phyloP scores from a whole-genome alignment of 208 protist genomes.

The Eutreptiella sp. region DNA sequence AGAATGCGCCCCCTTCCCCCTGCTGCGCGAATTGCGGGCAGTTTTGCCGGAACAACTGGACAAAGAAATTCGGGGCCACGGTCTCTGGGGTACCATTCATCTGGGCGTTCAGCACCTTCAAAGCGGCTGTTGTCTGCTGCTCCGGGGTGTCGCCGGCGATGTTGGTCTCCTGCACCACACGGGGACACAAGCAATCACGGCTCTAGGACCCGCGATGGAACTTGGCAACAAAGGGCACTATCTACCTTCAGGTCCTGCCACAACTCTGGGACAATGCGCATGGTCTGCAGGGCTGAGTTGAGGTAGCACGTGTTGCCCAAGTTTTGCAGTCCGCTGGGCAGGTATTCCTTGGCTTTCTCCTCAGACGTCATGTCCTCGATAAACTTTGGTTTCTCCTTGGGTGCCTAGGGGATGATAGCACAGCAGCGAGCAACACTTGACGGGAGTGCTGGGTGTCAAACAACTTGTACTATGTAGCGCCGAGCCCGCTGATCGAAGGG shows the following conservation, averaged over 20 bases:
- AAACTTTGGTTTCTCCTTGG: constrained; percentile 22
- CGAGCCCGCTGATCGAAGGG: too few relatives aligned
- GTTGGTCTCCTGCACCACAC: too few relatives aligned
- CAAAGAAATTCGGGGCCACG: constrained; percentile 8
- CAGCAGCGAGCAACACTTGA: too few relatives aligned
- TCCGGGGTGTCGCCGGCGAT: too few relatives aligned
- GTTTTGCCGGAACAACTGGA: background rate
- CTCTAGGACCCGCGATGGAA: too few relatives aligned
- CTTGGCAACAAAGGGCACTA: too few relatives aligned
- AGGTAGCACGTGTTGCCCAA: constrained; percentile 80
- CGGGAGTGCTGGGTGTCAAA: too few relatives aligned
- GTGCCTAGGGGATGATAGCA: too few relatives aligned
- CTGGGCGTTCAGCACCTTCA: constrained; percentile 14
- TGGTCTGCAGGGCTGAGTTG: constrained; percentile 70
- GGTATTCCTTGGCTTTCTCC: background rate
- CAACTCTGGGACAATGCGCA: constrained; percentile 65
- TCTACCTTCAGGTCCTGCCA: too few relatives aligned
- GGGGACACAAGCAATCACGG: too few relatives aligned
- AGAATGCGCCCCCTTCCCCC: too few relatives aligned
- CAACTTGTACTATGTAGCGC: too few relatives aligned
- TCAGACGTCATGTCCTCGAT: constrained; percentile 15
- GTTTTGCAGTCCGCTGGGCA: constrained; percentile 52
- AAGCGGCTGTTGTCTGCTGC: background rate
- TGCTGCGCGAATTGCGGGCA: constrained; percentile 20
- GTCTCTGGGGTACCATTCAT: background rate